Base-by-base conservation (phyloP, 2,329 filamentous ascomycete species). In the Diaporthe sp. region DNA sequence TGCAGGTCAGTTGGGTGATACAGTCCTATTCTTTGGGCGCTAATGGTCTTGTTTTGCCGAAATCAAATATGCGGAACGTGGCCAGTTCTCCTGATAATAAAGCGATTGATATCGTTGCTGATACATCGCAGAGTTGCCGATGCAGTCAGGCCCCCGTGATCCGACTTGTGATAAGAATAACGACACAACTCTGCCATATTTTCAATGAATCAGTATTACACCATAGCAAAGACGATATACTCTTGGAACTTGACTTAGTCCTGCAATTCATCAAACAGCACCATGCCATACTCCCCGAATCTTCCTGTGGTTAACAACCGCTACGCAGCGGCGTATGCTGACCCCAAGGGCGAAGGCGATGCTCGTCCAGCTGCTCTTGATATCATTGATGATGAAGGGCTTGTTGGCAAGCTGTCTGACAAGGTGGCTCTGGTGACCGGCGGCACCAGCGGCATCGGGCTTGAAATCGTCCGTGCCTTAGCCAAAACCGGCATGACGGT, bases 381-480 rank as follows among this genome's bases (percentile, higher is more conserved):
- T 70, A 82, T 84, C 46, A 77, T 84, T 61, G 61, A 80, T 44
- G 82, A 84, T 71, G 74, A 77, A 39, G 73, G 84, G 19, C 49
- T 71, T 13, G 74, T 79, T 9, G 82, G 81, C 68, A 84, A 81
- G 57, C 79, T 81, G 28, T 31, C 39, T 28, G 82, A 79, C 70
- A 84, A 84, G 75, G 82, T 83, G 25, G 78, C 84, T 25, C 74
- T 86, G 17, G 82, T 87, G 74, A 86, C 85, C 3, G 85, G 85
- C 19, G 77, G 77, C 9, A 81, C 82, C 9, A 80, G 82, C 31
- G 85, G 85, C 1, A 79, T 87, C 31, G 85, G 85, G 17, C 78
- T 83, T 55, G 84, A 86, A 72, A 86, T 84, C 13, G 84, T 80
- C 9, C 81, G 82, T 17, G 86, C 86, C 2, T 80, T 88, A 5